phyloP scores from a whole-genome alignment of 1,284 basidiomycete genomes.

The Coniferiporia sulphurascens region DNA sequence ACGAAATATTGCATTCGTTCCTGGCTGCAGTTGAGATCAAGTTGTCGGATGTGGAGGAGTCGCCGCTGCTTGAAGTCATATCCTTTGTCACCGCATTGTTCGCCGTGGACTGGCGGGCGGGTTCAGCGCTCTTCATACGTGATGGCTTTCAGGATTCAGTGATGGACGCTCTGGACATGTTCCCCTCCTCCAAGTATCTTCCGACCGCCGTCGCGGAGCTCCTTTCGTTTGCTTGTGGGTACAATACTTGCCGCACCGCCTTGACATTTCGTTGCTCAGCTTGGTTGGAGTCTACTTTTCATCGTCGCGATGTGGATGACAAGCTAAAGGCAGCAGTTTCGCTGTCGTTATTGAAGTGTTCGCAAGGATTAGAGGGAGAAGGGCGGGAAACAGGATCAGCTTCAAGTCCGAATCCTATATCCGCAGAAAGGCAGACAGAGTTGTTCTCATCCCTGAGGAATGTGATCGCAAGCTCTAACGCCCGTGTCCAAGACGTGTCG shows the following conservation, averaged over 20 bases:
- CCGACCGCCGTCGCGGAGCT: slow-evolving; percentile 61
- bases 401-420: slow-evolving; percentile 40
- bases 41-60: slow-evolving; percentile 52
- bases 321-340: slow-evolving; percentile 58
- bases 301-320: slow-evolving; percentile 37
- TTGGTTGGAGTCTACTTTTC: slow-evolving; percentile 61
- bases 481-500: slow-evolving; percentile 25
- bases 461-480: neutral
- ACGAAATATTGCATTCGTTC: slow-evolving; percentile 44
- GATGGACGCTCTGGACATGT: slow-evolving; percentile 62
- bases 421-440: slow-evolving; percentile 39
- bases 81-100: slow-evolving; percentile 69
- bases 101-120: slow-evolving; percentile 67
- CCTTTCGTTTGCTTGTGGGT: slow-evolving; percentile 65
- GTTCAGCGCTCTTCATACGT: slow-evolving; percentile 53
- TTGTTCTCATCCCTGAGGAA: slow-evolving; percentile 28
- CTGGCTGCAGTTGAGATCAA: slow-evolving; percentile 40
- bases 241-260: slow-evolving; percentile 62
- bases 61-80: slow-evolving; percentile 44
- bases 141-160: slow-evolving; percentile 59
- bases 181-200: slow-evolving; percentile 39
- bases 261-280: slow-evolving; percentile 48
- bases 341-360: slow-evolving; percentile 75
- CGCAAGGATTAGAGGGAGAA: slow-evolving; percentile 44
- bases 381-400: slow-evolving; percentile 27